phyloP scores from a whole-genome alignment of 148 eudicot genomes.

The Persicaria tinctoria region DNA sequence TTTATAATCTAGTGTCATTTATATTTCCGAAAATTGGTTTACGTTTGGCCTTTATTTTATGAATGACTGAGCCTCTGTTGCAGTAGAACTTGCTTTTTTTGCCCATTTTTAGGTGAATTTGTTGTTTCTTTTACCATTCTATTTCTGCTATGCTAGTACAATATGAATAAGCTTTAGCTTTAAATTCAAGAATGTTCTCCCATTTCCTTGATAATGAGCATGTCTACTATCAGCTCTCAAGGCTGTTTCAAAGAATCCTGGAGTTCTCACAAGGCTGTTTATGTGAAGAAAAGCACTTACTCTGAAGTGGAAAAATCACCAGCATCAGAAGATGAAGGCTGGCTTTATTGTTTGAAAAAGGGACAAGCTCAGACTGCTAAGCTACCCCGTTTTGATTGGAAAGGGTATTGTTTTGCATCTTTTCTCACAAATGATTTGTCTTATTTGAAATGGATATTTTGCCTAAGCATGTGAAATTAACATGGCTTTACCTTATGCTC shows the following conservation, averaged over 20 bases:
- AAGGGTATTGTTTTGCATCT: slow-evolving; percentile 48
- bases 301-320: slow-evolving; percentile 33
- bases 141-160: background rate
- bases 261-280: slow-evolving; percentile 84
- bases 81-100: background rate
- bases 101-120: background rate
- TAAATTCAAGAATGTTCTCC: background rate
- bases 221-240: slow-evolving; percentile 57
- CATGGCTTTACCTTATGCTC: background rate
- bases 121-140: background rate
- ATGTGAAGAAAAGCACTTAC: slow-evolving; percentile 51
- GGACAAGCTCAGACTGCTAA: slow-evolving; percentile 79
- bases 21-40: background rate
- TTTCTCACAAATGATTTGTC: background rate
- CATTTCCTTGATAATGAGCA: slow-evolving; percentile 12
- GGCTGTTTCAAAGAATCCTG: slow-evolving; percentile 96
- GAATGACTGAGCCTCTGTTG: background rate
- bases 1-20: background rate
- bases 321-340: slow-evolving; percentile 38
- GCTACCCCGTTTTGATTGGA: slow-evolving; percentile 85
- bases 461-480: background rate
- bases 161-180: background rate
- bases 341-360: slow-evolving; percentile 85
- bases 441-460: background rate
- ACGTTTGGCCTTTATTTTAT: background rate